phyloP scores from a whole-genome alignment of 2,329 filamentous ascomycete species.

The Talaromyces sp. region DNA sequence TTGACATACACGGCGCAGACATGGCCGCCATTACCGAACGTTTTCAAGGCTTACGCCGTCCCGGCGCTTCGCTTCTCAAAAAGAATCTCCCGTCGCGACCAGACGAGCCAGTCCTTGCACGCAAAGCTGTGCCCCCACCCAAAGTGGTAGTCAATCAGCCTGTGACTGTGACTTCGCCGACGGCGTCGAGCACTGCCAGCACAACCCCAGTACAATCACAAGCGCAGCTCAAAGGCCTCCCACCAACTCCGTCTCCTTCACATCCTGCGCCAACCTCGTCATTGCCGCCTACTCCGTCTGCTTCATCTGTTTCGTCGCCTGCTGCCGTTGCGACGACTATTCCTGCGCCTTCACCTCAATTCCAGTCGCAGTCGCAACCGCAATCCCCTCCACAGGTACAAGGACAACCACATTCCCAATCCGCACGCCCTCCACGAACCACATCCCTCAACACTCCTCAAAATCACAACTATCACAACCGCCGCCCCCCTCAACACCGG shows the following conservation, averaged over 20 bases:
- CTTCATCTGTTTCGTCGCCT: background rate
- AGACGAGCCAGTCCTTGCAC: slow-evolving; percentile 12
- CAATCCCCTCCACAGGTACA: background rate
- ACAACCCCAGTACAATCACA: background rate
- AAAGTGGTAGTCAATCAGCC: background rate
- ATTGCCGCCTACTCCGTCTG: background rate
- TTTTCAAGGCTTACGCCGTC: slow-evolving; percentile 19
- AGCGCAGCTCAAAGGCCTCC: background rate
- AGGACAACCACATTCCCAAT: background rate
- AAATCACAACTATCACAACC: background rate
- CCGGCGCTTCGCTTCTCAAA: slow-evolving; percentile 18
- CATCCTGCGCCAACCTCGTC: background rate
- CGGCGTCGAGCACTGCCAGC: background rate
- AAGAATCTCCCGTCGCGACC: slow-evolving; percentile 15
- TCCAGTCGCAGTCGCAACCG: background rate
- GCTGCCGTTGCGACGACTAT: background rate
- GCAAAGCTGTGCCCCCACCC: slow-evolving; percentile 14
- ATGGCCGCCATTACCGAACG: slow-evolving; percentile 18
- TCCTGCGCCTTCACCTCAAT: slow-evolving; percentile 1
- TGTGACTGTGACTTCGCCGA: background rate
- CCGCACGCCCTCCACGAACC: background rate
- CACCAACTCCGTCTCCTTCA: background rate
- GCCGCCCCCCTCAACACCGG: background rate
- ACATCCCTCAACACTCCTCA: background rate
- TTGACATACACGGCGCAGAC: background rate